phyloP scores from a whole-genome alignment of 2,329 filamentous ascomycete genomes.

The Monilinia polystroma region DNA sequence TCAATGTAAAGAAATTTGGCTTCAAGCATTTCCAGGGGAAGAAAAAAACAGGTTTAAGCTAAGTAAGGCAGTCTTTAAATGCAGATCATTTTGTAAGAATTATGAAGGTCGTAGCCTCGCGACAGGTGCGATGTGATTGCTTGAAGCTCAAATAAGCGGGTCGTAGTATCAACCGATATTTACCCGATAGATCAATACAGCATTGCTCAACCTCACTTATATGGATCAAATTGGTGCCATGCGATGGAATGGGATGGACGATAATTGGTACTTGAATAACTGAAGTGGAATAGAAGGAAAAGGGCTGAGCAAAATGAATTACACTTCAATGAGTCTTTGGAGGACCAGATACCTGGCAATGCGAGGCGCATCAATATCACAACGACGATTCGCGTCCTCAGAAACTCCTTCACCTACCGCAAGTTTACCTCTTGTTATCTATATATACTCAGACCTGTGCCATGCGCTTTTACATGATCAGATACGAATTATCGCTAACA shows the following conservation, averaged over 20 bases:
- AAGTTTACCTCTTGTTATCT: slow-evolving; percentile 1
- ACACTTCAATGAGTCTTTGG: slow-evolving; percentile 9
- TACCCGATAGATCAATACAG: not conserved
- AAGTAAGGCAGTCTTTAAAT: not conserved
- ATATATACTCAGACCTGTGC: not conserved
- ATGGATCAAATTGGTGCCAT: not conserved
- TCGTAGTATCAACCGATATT: not conserved
- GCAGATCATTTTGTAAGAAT: not conserved
- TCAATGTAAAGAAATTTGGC: no score
- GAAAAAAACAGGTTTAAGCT: no score
- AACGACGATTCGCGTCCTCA: slow-evolving; percentile 17
- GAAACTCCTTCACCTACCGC: slow-evolving; percentile 20
- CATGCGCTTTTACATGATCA: not conserved
- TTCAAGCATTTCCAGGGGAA: no score
- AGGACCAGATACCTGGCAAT: slow-evolving; percentile 2
- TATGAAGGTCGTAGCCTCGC: slow-evolving; percentile 13
- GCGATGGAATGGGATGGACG: slow-evolving; percentile 15
- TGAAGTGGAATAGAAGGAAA: slow-evolving; percentile 11
- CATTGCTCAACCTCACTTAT: slow-evolving; percentile 14
- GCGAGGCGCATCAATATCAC: not conserved
- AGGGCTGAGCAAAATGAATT: slow-evolving; percentile 6
- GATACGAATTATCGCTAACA: not conserved
- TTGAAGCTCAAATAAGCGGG: slow-evolving; percentile 8
- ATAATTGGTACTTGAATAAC: not conserved
- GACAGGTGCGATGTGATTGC: slow-evolving; percentile 6